Percentiles rank a stretch among this genome's conserved stretches.
phyloP scores from a whole-genome alignment of 345 rosid species.

The Melaleuca alternifolia region DNA sequence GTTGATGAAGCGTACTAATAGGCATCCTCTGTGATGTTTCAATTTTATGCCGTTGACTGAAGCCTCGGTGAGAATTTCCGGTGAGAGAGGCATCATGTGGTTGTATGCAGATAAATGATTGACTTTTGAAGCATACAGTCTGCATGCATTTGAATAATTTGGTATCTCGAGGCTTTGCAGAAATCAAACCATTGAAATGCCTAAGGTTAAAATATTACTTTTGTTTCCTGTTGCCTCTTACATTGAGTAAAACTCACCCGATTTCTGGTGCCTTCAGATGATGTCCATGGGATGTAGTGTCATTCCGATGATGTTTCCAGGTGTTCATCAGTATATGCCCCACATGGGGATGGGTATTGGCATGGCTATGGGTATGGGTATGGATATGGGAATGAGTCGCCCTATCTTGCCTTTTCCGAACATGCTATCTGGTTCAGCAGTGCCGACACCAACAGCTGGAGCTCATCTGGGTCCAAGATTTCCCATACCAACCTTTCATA shows the following conservation, averaged over 20 bases:
- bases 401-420: conserved; percentile 75
- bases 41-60: not conserved
- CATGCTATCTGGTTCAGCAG: conserved; percentile 39
- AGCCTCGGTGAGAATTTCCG: not conserved
- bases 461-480: conserved; percentile 50
- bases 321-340: conserved; percentile 33
- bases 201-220: not conserved
- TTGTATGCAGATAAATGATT: not conserved
- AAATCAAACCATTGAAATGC: not conserved
- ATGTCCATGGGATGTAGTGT: conserved; percentile 88
- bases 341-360: conserved; percentile 44
- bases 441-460: conserved; percentile 42
- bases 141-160: not conserved
- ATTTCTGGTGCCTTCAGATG: conserved; percentile 30
- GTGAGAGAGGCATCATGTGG: not conserved
- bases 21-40: not conserved
- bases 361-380: conserved; percentile 47
- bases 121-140: not conserved
- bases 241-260: conserved; percentile 21
- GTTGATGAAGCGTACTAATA: not conserved
- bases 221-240: not conserved
- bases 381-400: conserved; percentile 41
- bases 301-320: conserved; percentile 69
- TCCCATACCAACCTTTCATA: conserved; percentile 47
- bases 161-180: not conserved